Evolutionary conservation across 1,284 basidiomycete genomes (phyloP), one percentile per base, ranked within the genome.

Genomic region (Ustilago nuda): DNA sequence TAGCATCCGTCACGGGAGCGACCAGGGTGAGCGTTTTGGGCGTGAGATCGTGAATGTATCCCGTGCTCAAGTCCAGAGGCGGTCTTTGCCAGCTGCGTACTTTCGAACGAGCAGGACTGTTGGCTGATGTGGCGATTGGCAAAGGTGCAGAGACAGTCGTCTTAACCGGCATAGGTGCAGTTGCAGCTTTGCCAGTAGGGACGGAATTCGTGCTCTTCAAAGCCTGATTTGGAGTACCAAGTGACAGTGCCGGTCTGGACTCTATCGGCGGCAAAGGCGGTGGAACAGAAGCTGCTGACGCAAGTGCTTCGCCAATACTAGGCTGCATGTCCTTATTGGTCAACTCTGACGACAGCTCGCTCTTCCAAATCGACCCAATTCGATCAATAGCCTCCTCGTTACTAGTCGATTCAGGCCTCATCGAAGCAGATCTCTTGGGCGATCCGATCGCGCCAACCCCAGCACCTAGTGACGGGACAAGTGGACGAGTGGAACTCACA

Each of bases 191-290:
- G 4, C 46, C 33, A 19, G 53, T 43, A 0, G 66, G 50, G 12
- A 37, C 30, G 2, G 46, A 15, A 23, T 64, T 51, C 11, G 46
- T n/a, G 36, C 51, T 59, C 17, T 54, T 58, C 13, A 59, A 36
- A 8, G 45, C 39, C 27, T 50, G 36, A 1, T 50, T 23, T 11
- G 55, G 33, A 19, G 35, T 27, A 27, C 36, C 52, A 54, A 48
- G 17, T 8, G 46, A 32, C 6, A 36, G 43, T 13, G 55, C 43
- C 1, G 56, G 19, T 35, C 51, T 43, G 1, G 63, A 27, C 33
- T 79, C 78, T 48, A 77, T 80, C 17, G 79, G 79, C 11, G 79
- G 79, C 19, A 80, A 27, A 13, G 79, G 79, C n/a, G 79, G 79
- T 23, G 72, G 67, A 6, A n/a, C 51, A 2, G 55, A 56, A n/a